Percentiles rank a stretch among this genome's conserved stretches.
These are phyloP conservation scores for Choanephora cucurbitarum DNA, from an alignment of 371 early-diverging fungal species.

Conservation along the genomic window DNA sequence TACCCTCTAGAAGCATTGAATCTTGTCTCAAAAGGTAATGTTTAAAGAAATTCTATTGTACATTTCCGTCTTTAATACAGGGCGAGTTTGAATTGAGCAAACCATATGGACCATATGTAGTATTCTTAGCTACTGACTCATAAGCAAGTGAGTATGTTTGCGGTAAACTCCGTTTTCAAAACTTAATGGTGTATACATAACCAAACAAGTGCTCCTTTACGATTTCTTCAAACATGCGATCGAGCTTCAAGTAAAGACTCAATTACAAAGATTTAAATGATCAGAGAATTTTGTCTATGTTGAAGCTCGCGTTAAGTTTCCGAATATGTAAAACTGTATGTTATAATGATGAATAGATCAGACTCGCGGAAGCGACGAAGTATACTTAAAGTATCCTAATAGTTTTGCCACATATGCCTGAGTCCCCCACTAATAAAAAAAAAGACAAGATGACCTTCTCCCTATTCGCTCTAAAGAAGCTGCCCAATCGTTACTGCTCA, in stretches of 20 bases:
- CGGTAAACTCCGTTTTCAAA: constrained; percentile 36
- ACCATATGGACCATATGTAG: constrained; percentile 46
- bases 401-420: no score
- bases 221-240: constrained; percentile 25
- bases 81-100: constrained; percentile 11
- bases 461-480: no score
- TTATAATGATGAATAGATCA: constrained; percentile 38
- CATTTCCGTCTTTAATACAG: constrained; percentile 33
- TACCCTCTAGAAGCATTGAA: background rate
- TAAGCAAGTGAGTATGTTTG: constrained; percentile 12
- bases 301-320: constrained; percentile 24
- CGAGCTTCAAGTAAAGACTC: constrained; percentile 29
- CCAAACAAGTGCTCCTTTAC: constrained; percentile 23
- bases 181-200: constrained; percentile 20
- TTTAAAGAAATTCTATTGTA: constrained; percentile 27
- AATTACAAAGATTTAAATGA: constrained; percentile 19
- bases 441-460: no score
- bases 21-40: constrained; percentile 18
- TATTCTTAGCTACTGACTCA: constrained; percentile 25
- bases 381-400: constrained; percentile 2
- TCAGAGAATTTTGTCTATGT: constrained; percentile 10
- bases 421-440: no score
- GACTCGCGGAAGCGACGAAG: constrained; percentile 24
- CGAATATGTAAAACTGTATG: constrained; percentile 34
- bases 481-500: no score